Evolutionary conservation across 139 green algal species (phyloP), one percentile per base, ranked within the genome.

Genomic region (Chlamydomonas sphaeroides): DNA sequence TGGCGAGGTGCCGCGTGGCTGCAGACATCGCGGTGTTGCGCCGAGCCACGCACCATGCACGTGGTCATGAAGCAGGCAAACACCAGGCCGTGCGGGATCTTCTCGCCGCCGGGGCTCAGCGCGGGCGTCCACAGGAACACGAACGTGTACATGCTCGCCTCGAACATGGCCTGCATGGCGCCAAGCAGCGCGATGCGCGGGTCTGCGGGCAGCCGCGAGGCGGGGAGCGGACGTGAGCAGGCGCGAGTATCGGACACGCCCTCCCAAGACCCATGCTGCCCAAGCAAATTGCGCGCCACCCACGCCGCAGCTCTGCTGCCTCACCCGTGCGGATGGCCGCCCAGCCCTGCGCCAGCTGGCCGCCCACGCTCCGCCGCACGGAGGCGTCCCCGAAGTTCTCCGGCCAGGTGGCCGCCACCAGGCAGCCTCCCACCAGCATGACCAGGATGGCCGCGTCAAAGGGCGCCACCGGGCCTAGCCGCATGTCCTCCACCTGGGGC

Each of bases 101-200:
- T 99, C 93, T 76, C 92, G 85, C 85, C 85, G 70, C 91, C 88
- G 5, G 96, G 95, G 59, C 83, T 91, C 48, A 99, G 92, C 10
- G 96, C 94, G 25, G 96, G 95, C 8, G 96, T 99, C 96, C 96
- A 99, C 77, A 99, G 91, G 92, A 99, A 99, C 2, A 99, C 96
- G 88, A 99, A 99, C 4, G 96, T 98, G 90, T 99, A 99, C 97
- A 99, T 98, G 82, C 86, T 86, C 17, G 92, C 96, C 87, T 99
- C 97, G 86, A 99, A 99, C 57, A 99, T 80, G 0, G 91, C 92
- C 87, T 99, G 96, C 89, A 98, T 97, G 26, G 92, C 94, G 7
- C 96, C 96, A 48, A 98, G 90, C 61, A 98, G 76, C 8, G 91
- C 91, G 42, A 97, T 89, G 65, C 91, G 91, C 49, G 32, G 82